Conservation (phyloP, 2,329 filamentous ascomycete species). For the Aspergillus ruber region DNA sequence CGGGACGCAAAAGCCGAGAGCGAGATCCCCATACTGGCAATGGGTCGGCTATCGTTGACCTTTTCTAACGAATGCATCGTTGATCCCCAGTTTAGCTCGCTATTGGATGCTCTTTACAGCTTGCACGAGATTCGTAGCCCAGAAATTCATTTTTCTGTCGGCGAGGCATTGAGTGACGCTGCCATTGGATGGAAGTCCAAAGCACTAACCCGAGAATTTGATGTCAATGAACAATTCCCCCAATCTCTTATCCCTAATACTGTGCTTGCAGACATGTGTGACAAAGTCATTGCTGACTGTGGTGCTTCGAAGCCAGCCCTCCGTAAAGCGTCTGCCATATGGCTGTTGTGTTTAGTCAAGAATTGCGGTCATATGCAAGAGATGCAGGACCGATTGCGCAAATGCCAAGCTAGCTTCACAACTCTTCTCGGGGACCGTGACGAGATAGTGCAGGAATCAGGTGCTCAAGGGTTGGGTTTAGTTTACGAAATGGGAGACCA, state of each 20-base stretch:
- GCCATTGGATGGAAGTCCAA: slow-evolving; percentile 78
- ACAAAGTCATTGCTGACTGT: slow-evolving; percentile 70
- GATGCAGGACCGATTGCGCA: slow-evolving; percentile 66
- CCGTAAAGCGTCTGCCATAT: slow-evolving; percentile 88
- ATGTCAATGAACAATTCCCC: slow-evolving; percentile 57
- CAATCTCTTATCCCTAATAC: slow-evolving; percentile 29
- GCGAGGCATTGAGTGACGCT: slow-evolving; percentile 76
- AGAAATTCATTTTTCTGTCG: slow-evolving; percentile 84
- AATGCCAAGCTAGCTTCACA: slow-evolving; percentile 83
- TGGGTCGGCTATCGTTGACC: slow-evolving; percentile 66
- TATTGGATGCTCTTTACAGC: slow-evolving; percentile 64
- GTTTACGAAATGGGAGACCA: slow-evolving; percentile 90
- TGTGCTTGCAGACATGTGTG: slow-evolving; percentile 53
- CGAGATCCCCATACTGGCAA: slow-evolving; percentile 70
- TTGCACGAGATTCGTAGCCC: slow-evolving; percentile 79
- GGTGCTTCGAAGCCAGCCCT: slow-evolving; percentile 81
- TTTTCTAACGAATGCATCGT: slow-evolving; percentile 31
- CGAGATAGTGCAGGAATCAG: slow-evolving; percentile 91
- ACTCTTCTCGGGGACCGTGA: slow-evolving; percentile 79
- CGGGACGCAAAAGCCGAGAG: slow-evolving; percentile 70
- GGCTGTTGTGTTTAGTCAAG: slow-evolving; percentile 86
- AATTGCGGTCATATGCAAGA: slow-evolving; percentile 75
- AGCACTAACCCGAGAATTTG: slow-evolving; percentile 65
- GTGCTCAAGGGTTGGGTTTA: slow-evolving; percentile 80
- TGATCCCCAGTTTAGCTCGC: slow-evolving; percentile 34